Percentiles rank a stretch among this genome's conserved stretches.
Evolutionary conservation across 371 early-diverging fungal species (phyloP).

Genomic region (Quaeritorhiza haematococci): DNA sequence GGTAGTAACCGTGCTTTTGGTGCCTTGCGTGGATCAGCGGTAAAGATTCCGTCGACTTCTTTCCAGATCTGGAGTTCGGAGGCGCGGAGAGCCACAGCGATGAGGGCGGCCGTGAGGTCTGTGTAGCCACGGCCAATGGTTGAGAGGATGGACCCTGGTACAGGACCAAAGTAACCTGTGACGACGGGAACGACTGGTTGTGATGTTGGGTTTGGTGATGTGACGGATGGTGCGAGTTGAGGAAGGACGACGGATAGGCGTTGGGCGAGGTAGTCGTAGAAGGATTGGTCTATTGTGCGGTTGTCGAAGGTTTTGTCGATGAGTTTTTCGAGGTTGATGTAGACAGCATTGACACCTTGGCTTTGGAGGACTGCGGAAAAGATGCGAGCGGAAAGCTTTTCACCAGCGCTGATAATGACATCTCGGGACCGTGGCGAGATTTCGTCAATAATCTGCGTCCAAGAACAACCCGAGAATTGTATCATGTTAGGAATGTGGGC

Average conservation of each 20-base stretch:
- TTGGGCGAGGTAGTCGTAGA: conserved; percentile 82
- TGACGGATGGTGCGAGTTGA: conserved; percentile 51
- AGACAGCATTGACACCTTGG: conserved; percentile 76
- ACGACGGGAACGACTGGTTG: conserved; percentile 69
- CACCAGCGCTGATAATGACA: conserved; percentile 91
- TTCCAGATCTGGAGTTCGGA: conserved; percentile 97
- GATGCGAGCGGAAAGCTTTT: conserved; percentile 85
- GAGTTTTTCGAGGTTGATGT: conserved; percentile 79
- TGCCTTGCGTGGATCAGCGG: conserved; percentile 98
- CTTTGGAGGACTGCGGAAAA: conserved; percentile 74
- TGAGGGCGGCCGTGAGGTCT: conserved; percentile 91
- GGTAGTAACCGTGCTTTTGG: conserved; percentile 80
- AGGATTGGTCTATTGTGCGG: conserved; percentile 75
- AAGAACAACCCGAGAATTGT: neutral
- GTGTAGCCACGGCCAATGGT: conserved; percentile 97
- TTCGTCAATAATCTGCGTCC: conserved; percentile 91
- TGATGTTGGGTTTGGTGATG: conserved; percentile 5
- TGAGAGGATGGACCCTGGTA: conserved; percentile 85
- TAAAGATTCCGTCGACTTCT: conserved; percentile 98
- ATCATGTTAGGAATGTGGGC: neutral
- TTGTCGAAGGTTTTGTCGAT: conserved; percentile 73
- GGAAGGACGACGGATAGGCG: conserved; percentile 61
- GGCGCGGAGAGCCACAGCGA: conserved; percentile 79
- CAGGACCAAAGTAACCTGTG: conserved; percentile 93
- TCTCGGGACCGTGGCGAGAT: conserved; percentile 93